Percentiles rank a stretch among this genome's conserved stretches.
These are phyloP conservation scores for Rhizoctonia solani DNA, from an alignment of 1,284 basidiomycete species.

Conservation along the genomic window DNA sequence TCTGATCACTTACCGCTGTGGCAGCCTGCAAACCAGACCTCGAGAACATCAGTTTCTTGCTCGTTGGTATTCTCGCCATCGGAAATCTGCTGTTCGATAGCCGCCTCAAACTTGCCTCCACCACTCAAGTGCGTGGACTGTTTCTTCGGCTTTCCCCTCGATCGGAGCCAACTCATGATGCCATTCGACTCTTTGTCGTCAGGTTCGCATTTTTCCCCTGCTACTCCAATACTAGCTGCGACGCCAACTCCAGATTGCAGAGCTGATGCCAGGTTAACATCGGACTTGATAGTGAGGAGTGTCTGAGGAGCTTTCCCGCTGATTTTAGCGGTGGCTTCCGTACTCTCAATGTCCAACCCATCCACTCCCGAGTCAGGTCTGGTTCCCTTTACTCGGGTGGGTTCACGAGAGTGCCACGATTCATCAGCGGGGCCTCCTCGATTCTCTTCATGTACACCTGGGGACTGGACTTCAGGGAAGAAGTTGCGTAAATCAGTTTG, in stretches of 20 bases:
- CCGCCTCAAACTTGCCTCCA: constrained; percentile 12
- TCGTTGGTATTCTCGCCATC: background rate
- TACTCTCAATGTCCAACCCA: background rate
- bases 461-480: background rate
- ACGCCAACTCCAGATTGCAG: constrained; percentile 14
- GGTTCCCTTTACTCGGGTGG: constrained; percentile 8
- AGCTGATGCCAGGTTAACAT: background rate
- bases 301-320: background rate
- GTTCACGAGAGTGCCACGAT: constrained; percentile 25
- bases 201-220: background rate
- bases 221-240: constrained; percentile 22
- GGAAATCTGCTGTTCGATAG: background rate
- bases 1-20: constrained; percentile 19
- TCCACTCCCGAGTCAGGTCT: constrained; percentile 25
- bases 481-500: constrained; percentile 26
- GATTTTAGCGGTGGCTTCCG: background rate
- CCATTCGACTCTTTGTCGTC: constrained; percentile 1
- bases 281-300: no score
- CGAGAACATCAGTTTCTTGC: constrained; percentile 36
- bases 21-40: constrained; percentile 39
- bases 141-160: background rate
- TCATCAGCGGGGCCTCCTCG: background rate
- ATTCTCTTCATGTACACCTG: constrained; percentile 1
- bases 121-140: constrained; percentile 23
- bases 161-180: constrained; percentile 15